Percentiles rank a stretch among this genome's conserved stretches.
phyloP scores from a whole-genome alignment of 2,329 filamentous ascomycete species.

The Trichoderma sp. region DNA sequence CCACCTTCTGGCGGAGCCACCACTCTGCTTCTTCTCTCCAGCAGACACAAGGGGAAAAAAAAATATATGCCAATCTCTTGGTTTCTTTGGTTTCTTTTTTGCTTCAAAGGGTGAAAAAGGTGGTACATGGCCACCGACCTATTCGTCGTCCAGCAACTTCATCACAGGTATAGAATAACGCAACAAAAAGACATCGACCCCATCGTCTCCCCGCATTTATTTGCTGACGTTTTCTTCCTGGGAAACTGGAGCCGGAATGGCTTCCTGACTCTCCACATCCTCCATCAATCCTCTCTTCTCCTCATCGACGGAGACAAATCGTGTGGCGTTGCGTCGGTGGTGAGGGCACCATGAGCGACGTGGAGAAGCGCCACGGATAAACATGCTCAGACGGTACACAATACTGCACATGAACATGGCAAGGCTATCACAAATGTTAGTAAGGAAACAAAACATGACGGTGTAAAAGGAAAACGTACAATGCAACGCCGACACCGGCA shows the following conservation, averaged over 20 bases:
- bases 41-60: neutral
- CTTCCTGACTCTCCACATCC: slow-evolving; percentile 29
- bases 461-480: slow-evolving; percentile 43
- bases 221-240: slow-evolving; percentile 26
- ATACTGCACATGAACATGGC: slow-evolving; percentile 65
- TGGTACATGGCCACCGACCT: neutral
- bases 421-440: slow-evolving; percentile 42
- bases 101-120: neutral
- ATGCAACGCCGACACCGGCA: slow-evolving; percentile 63
- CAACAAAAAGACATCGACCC: slow-evolving; percentile 3
- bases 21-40: neutral
- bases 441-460: neutral
- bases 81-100: neutral
- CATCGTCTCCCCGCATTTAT: neutral
- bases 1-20: neutral
- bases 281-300: slow-evolving; percentile 53
- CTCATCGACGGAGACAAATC: slow-evolving; percentile 30
- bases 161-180: slow-evolving; percentile 6
- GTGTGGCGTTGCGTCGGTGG: neutral
- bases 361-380: slow-evolving; percentile 34
- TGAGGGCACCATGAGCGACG: slow-evolving; percentile 20
- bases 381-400: slow-evolving; percentile 56
- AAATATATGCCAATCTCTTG: neutral
- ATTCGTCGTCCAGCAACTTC: slow-evolving; percentile 1
- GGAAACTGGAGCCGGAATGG: slow-evolving; percentile 28